Conservation (phyloP, 441 rosid species). For the Mallotus japonicus region DNA sequence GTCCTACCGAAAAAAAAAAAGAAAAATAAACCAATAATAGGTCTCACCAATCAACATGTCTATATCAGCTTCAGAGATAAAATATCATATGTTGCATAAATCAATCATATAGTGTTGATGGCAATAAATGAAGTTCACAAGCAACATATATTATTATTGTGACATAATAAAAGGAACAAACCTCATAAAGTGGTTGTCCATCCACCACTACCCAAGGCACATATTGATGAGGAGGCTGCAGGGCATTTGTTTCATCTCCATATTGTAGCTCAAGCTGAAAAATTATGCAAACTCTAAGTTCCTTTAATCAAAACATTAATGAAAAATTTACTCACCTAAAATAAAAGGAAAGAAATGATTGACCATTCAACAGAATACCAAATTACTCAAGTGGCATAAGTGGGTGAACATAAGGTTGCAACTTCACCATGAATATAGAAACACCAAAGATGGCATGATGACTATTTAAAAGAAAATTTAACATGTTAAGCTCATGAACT, state of each 20-base stretch:
- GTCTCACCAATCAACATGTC: not conserved
- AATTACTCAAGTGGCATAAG: not conserved
- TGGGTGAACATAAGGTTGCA: not conserved
- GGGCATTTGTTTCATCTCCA: slow-evolving; percentile 78
- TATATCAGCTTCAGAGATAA: not conserved
- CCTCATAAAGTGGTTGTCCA: slow-evolving; percentile 92
- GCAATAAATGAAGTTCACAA: not conserved
- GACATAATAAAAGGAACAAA: slow-evolving; percentile 29
- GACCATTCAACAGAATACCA: not conserved
- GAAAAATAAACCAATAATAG: not conserved
- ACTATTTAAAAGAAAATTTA: not conserved
- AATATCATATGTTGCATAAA: not conserved
- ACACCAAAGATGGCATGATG: not conserved
- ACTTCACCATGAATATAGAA: not conserved
- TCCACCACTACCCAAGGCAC: slow-evolving; percentile 97
- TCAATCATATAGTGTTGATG: not conserved
- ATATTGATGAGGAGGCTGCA: slow-evolving; percentile 74
- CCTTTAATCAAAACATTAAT: not conserved
- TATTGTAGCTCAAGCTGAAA: slow-evolving; percentile 77
- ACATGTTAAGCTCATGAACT: not conserved
- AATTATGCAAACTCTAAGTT: not conserved
- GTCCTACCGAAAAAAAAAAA: slow-evolving; percentile 42
- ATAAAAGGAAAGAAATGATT: not conserved
- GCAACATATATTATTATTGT: not conserved
- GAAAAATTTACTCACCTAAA: not conserved